These are phyloP conservation scores for Ploettnerulaceae sp. DNA, from an alignment of 2,329 filamentous ascomycete genomes.

Conservation along the genomic window DNA sequence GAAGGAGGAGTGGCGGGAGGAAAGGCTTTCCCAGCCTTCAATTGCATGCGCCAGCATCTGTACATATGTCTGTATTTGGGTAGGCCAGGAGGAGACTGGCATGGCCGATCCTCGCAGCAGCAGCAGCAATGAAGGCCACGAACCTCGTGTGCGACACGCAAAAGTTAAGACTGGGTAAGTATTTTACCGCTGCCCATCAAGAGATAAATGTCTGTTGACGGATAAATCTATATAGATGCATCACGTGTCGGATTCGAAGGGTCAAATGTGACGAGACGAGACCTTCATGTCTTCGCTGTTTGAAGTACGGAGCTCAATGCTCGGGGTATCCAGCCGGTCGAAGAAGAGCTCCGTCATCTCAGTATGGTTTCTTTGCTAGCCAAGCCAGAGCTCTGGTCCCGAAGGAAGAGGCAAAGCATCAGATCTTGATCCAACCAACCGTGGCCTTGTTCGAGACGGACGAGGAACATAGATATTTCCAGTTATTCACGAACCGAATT, in stretches of 20 bases:
- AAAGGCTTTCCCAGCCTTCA: no score
- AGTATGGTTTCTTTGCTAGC: constrained; percentile 14
- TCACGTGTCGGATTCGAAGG: constrained; percentile 18
- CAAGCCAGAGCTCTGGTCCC: constrained; percentile 16
- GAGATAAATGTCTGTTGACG: background rate
- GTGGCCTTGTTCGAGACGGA: constrained; percentile 15
- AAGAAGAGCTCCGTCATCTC: constrained; percentile 10
- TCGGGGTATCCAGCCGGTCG: constrained; percentile 15
- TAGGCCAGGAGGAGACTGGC: background rate
- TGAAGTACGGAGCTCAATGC: constrained; percentile 16
- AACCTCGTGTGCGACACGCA: constrained; percentile 7
- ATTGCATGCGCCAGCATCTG: no score
- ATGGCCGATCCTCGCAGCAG: background rate
- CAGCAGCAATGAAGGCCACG: background rate
- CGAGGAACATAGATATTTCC: constrained; percentile 20
- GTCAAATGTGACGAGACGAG: constrained; percentile 25
- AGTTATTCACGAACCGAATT: constrained; percentile 17
- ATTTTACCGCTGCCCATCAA: background rate
- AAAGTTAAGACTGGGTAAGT: constrained; percentile 14
- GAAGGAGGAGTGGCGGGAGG: no score
- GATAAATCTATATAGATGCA: no score
- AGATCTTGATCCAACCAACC: constrained; percentile 6
- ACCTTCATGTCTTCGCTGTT: constrained; percentile 21
- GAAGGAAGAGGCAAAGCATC: constrained; percentile 7
- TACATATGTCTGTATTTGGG: no score